Conservation (phyloP, 139 green algal species). For the Coelastrella sp. region DNA sequence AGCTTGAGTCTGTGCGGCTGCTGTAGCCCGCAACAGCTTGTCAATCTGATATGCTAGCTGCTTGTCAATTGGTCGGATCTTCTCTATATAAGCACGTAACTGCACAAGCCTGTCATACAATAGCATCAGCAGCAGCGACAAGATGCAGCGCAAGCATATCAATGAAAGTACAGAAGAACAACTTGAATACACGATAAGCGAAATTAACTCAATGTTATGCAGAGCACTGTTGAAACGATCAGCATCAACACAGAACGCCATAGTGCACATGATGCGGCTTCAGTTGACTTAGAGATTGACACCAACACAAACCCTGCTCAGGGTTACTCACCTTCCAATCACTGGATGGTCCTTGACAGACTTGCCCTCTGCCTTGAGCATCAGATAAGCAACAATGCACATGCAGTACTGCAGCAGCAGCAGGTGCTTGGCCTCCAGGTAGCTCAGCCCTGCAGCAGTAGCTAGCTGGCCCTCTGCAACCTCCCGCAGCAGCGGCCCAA, state of each 20-base stretch:
- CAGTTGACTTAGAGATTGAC: no score
- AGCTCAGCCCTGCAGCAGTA: slow-evolving; percentile 89
- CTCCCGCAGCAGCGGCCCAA: slow-evolving; percentile 80
- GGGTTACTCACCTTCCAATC: slow-evolving; percentile 60
- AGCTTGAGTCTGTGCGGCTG: slow-evolving; percentile 43
- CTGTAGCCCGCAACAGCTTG: slow-evolving; percentile 88
- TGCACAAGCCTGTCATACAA: slow-evolving; percentile 80
- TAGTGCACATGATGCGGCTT: no score
- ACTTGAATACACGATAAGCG: no score
- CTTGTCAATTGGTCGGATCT: slow-evolving; percentile 96
- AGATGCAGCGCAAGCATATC: neutral
- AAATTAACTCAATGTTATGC: no score
- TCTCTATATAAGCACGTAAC: slow-evolving; percentile 88
- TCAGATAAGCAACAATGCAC: slow-evolving; percentile 94
- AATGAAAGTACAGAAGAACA: neutral
- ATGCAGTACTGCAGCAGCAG: slow-evolving; percentile 95
- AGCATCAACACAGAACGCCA: no score
- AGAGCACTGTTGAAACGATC: no score
- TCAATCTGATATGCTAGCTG: slow-evolving; percentile 97
- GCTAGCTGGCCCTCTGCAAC: slow-evolving; percentile 77
- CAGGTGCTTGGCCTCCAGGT: slow-evolving; percentile 98
- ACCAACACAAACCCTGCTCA: no score
- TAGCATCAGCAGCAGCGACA: no score
- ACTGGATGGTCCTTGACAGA: slow-evolving; percentile 94
- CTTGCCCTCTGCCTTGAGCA: slow-evolving; percentile 95